Conservation (phyloP, 345 rosid species). For the Pugionium dolabratum region DNA sequence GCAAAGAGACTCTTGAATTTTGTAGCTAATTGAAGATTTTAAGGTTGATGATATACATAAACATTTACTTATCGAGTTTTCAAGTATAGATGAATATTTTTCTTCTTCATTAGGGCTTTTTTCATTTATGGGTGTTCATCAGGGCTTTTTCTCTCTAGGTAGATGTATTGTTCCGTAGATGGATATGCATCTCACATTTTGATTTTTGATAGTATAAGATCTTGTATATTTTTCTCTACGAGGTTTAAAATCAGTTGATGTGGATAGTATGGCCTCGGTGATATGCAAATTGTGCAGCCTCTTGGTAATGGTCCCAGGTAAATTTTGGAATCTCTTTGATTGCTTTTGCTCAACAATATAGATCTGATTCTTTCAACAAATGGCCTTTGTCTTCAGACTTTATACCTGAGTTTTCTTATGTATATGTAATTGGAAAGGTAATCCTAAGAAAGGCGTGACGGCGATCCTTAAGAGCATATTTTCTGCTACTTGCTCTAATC, state of each 20-base stretch:
- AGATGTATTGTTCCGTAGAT: conserved; percentile 8
- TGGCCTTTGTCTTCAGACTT: conserved; percentile 1
- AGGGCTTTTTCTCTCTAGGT: background rate
- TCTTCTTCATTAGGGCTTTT: conserved; percentile 3
- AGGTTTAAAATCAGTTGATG: conserved; percentile 57
- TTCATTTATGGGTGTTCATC: background rate
- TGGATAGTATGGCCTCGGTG: conserved; percentile 55
- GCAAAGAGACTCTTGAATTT: conserved; percentile 8
- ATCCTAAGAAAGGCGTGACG: conserved; percentile 52
- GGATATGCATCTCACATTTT: conserved; percentile 8
- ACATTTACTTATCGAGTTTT: background rate
- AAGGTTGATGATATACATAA: conserved; percentile 1
- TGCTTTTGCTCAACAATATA: conserved; percentile 4
- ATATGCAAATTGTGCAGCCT: conserved; percentile 75
- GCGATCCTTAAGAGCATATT: conserved; percentile 53
- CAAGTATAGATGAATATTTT: background rate
- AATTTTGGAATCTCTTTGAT: conserved; percentile 17
- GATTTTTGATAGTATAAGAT: conserved; percentile 9
- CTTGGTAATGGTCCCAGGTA: conserved; percentile 82
- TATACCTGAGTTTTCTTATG: conserved; percentile 9
- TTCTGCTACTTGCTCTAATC: conserved; percentile 49
- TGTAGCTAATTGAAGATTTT: background rate
- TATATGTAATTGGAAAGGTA: conserved; percentile 50
- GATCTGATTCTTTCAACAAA: background rate
- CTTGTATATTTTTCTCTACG: conserved; percentile 27